A percentile compares a stretch with the other conserved stretches of the same genome.
These are phyloP conservation scores for Dovyalis caffra DNA, from an alignment of 345 rosid genomes.

Conservation along the genomic window DNA sequence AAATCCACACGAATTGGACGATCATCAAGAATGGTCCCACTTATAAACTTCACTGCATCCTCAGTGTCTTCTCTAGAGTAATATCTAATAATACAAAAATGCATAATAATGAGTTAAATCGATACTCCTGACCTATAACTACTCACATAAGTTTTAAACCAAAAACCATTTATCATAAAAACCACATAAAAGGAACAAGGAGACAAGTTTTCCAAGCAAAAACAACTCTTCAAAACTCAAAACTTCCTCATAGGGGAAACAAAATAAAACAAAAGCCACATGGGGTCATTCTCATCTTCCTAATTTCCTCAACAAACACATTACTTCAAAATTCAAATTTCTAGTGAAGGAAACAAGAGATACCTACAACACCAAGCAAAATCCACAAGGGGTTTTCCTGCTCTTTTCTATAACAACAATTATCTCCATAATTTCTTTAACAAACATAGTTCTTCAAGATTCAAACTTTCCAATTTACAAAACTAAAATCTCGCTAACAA, in stretches of 20 bases:
- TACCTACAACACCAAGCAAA: not conserved
- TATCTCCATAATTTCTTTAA: not conserved
- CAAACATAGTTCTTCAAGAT: not conserved
- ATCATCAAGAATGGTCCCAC: conserved; percentile 97
- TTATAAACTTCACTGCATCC: conserved; percentile 89
- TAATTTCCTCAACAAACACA: not conserved
- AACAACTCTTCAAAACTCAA: not conserved
- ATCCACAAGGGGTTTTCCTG: not conserved
- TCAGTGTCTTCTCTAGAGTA: conserved; percentile 97
- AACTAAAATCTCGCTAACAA: no score
- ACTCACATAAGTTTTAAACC: not conserved
- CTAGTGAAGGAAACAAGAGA: not conserved
- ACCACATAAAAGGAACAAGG: not conserved
- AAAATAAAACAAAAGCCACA: not conserved
- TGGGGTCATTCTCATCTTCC: not conserved
- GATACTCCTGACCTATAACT: not conserved
- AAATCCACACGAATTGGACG: conserved; percentile 97
- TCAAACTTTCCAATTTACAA: not conserved
- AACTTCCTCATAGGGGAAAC: not conserved
- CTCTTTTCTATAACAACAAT: not conserved
- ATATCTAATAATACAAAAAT: conserved; percentile 41
- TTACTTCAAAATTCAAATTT: not conserved
- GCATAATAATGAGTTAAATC: not conserved
- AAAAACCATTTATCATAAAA: not conserved
- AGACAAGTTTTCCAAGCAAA: not conserved